A percentile compares a stretch with the other conserved stretches of the same genome.
phyloP scores from a whole-genome alignment of 495 filamentous ascomycete genomes.

The Lasiosphaeriaceae sp. region DNA sequence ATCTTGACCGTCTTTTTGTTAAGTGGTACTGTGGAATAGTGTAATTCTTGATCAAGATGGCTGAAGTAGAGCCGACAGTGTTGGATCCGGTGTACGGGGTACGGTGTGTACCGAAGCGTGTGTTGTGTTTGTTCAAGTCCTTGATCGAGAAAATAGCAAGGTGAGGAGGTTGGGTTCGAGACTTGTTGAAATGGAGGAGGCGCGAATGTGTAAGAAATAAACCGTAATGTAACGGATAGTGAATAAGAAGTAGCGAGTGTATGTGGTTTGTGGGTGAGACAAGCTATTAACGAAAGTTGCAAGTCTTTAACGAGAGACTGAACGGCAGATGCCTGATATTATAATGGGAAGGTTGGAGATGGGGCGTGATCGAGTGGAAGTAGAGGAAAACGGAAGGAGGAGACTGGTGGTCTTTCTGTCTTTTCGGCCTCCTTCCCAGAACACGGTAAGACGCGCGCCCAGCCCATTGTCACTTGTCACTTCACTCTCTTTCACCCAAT shows the following conservation, averaged over 20 bases:
- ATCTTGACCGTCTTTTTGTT: conserved; percentile 20
- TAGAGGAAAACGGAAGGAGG: not conserved
- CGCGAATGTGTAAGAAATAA: conserved; percentile 1
- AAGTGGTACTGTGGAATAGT: not conserved
- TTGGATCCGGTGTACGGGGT: not conserved
- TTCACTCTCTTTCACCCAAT: not conserved
- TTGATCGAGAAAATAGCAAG: not conserved
- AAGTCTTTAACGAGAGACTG: conserved; percentile 8
- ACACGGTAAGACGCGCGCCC: not conserved
- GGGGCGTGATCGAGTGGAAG: not conserved
- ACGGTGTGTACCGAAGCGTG: not conserved
- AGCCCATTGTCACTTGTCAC: not conserved
- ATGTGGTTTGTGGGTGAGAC: not conserved
- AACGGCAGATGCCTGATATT: not conserved
- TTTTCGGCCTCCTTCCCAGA: not conserved
- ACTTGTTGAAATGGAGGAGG: conserved; percentile 1
- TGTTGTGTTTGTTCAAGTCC: not conserved
- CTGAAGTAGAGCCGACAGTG: not conserved
- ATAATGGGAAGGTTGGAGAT: not conserved
- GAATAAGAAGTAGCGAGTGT: conserved; percentile 6
- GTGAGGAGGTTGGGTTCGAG: not conserved
- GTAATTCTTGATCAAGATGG: not conserved
- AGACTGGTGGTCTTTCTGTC: not conserved
- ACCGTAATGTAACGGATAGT: not conserved
- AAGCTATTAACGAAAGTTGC: not conserved